A percentile compares a stretch with the other conserved stretches of the same genome.
phyloP scores from a whole-genome alignment of 2,329 filamentous ascomycete species.

The Fusarium bactridioides region DNA sequence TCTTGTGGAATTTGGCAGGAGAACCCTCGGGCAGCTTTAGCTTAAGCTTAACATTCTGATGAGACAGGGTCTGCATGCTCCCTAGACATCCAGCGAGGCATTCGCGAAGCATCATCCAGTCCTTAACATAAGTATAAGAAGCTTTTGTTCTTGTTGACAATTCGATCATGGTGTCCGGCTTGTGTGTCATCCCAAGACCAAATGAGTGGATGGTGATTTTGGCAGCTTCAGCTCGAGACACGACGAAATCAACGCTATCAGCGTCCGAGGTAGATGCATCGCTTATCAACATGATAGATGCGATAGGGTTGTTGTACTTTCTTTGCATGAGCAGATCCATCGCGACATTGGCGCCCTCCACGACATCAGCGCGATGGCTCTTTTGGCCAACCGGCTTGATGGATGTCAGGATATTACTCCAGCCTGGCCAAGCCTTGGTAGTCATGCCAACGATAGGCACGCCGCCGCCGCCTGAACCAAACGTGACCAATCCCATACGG shows the following conservation, averaged over 20 bases:
- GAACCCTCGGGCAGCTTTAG: slow-evolving; percentile 94
- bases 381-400: slow-evolving; percentile 96
- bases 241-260: slow-evolving; percentile 97
- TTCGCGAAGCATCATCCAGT: slow-evolving; percentile 99
- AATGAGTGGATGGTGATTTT: slow-evolving; percentile 99
- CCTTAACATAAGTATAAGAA: slow-evolving; percentile 97
- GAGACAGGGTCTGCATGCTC: slow-evolving; percentile 90
- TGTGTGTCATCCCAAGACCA: slow-evolving; percentile 94
- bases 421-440: slow-evolving; percentile 91
- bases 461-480: slow-evolving; percentile 91
- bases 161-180: slow-evolving; percentile 98
- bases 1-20: slow-evolving; percentile 98
- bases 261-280: slow-evolving; percentile 94
- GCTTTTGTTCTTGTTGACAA: slow-evolving; percentile 94
- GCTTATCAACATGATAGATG: slow-evolving; percentile 95
- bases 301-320: slow-evolving; percentile 93
- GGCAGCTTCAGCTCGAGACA: slow-evolving; percentile 93
- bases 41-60: slow-evolving; percentile 97
- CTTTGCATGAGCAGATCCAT: slow-evolving; percentile 99
- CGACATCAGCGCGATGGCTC: slow-evolving; percentile 93
- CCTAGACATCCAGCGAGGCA: slow-evolving; percentile 94
- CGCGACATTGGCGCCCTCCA: slow-evolving; percentile 95
- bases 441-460: slow-evolving; percentile 99
- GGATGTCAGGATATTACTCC: slow-evolving; percentile 83
- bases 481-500: slow-evolving; percentile 96